Base-by-base conservation (phyloP, 2,329 filamentous ascomycete genomes). In the Xylariaceae sp. region DNA sequence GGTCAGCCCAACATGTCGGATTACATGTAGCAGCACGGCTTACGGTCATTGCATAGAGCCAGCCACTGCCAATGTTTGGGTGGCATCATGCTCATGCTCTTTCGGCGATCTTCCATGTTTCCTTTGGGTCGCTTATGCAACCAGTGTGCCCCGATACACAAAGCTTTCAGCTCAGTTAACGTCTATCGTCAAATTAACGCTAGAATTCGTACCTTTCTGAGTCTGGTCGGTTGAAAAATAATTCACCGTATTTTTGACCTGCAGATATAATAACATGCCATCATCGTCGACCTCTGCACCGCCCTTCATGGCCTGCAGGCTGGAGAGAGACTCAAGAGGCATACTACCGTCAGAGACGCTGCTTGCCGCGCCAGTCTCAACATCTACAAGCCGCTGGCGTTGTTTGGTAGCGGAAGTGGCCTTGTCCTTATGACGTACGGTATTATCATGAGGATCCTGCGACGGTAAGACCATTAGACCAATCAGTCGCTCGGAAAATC, bases 181-280 rank as follows among this genome's bases (percentile, higher is more conserved):
- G 42, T 47, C 43, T 31, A 33, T 43, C 22, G 16, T 31, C 13
- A 18, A 10, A 6, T 31, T 36, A 11, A 39, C 10, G 11, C n/a
- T 28, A 31, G 31, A 18, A 45, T 33, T 16, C 34, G 4, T 71
- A 83, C 86, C 89, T 65, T 75, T 77, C 14, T 76, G 71, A 0
- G 86, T 87, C 66, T 86, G 81, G 61, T 91, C 88, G 13, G 89
- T 80, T 1, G 86, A 87, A 13, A 84, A 86, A 67, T 88, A 91
- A 65, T 90, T 87, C 75, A 87, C 87, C n/a, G 89, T 85, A 49
- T 86, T 80, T 56, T 88, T 78, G 6, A 87, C 80, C 40, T 90
- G 76, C 31, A 81, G 45, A 54, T 72, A 72, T 55, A 77, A 60
- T 56, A 71, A 60, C 52, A 73, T 50, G 31, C 62, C 66, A 12